Conservation (phyloP, 805 yeast genomes). For the Saccharomyces paradoxus region DNA sequence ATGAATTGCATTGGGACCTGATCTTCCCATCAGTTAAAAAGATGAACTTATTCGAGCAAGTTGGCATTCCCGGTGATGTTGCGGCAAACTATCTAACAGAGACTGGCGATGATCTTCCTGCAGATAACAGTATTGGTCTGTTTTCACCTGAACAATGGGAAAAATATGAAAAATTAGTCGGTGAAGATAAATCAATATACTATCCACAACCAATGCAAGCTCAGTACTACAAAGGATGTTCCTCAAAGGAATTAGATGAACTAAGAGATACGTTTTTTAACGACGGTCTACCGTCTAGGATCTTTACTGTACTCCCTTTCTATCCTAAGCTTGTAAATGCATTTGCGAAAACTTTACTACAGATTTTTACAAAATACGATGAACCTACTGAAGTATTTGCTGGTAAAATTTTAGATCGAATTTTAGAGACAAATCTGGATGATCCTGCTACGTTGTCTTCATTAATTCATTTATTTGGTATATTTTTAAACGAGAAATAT, state of each 20-base stretch:
- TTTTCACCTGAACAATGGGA: conserved; percentile 31
- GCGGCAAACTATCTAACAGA: conserved; percentile 28
- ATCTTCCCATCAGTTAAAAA: conserved; percentile 22
- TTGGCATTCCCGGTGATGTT: conserved; percentile 28
- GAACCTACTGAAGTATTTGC: conserved; percentile 31
- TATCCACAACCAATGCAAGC: conserved; percentile 30
- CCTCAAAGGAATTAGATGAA: conserved; percentile 35
- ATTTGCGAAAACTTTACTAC: conserved; percentile 35
- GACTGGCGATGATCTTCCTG: conserved; percentile 29
- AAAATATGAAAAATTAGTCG: conserved; percentile 5
- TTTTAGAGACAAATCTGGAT: conserved; percentile 32
- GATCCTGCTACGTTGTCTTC: conserved; percentile 31
- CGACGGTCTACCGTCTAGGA: conserved; percentile 33
- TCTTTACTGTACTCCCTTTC: conserved; percentile 37
- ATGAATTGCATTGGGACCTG: conserved; percentile 26
- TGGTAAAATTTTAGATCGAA: conserved; percentile 31
- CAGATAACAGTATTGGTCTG: conserved; percentile 19
- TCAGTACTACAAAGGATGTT: conserved; percentile 33
- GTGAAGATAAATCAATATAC: conserved; percentile 1
- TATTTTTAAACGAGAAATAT: conserved; percentile 33
- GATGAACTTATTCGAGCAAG: conserved; percentile 13
- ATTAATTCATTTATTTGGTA: conserved; percentile 37
- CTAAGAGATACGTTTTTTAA: conserved; percentile 32
- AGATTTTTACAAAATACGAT: conserved; percentile 30
- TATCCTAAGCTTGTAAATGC: conserved; percentile 34